Percentiles rank a stretch among this genome's conserved stretches.
Evolutionary conservation across 2,329 filamentous ascomycete species (phyloP).

Genomic region (Xylaria sp.): DNA sequence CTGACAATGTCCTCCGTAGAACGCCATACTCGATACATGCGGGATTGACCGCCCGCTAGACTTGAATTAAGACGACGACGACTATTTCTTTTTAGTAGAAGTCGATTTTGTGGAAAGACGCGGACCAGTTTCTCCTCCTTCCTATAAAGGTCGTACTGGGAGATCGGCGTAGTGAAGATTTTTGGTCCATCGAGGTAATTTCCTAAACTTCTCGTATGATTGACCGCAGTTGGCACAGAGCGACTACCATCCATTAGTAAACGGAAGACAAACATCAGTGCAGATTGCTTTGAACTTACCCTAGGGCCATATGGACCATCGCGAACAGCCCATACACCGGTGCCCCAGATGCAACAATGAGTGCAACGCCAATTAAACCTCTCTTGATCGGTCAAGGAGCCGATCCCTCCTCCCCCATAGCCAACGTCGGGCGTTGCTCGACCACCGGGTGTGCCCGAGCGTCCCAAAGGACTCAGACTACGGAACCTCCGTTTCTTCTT

Average conservation of each 20-base stretch:
- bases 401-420: slow-evolving; percentile 74
- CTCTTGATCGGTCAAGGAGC: slow-evolving; percentile 79
- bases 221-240: slow-evolving; percentile 95
- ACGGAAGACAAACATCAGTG: slow-evolving; percentile 10
- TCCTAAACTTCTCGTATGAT: slow-evolving; percentile 86
- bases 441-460: slow-evolving; percentile 73
- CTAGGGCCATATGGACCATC: slow-evolving; percentile 88
- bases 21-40: slow-evolving; percentile 35
- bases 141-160: slow-evolving; percentile 37
- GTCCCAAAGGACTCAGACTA: slow-evolving; percentile 83
- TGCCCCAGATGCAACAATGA: slow-evolving; percentile 89
- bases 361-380: slow-evolving; percentile 85
- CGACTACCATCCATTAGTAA: slow-evolving; percentile 62
- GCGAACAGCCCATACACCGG: slow-evolving; percentile 92
- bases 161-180: slow-evolving; percentile 67
- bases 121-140: background rate
- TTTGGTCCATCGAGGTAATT: slow-evolving; percentile 80
- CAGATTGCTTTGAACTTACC: slow-evolving; percentile 63
- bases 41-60: slow-evolving; percentile 8
- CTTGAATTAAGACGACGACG: background rate
- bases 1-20: slow-evolving; percentile 8
- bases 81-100: background rate
- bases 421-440: slow-evolving; percentile 85
- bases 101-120: background rate
- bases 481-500: slow-evolving; percentile 96